Conservation (phyloP, 2,329 filamentous ascomycete species). For the Penicillium freii region DNA sequence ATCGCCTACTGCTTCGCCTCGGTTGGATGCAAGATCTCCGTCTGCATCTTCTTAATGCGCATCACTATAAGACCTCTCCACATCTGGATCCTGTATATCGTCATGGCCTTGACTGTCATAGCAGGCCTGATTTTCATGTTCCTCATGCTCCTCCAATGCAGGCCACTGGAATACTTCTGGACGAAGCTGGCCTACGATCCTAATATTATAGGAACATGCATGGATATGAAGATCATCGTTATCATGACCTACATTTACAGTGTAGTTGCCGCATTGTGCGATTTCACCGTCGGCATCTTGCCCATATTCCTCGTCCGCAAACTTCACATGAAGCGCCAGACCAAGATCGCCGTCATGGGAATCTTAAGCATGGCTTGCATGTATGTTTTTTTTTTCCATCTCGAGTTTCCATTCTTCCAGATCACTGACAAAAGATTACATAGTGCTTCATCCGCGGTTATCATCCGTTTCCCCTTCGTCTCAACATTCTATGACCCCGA, state of each 20-base stretch:
- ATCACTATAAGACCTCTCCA: constrained; percentile 50
- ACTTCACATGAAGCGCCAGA: constrained; percentile 54
- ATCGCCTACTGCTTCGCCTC: constrained; percentile 51
- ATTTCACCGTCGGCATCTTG: constrained; percentile 54
- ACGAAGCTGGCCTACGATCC: constrained; percentile 26
- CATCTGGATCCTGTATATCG: constrained; percentile 46
- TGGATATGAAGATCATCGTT: constrained; percentile 38
- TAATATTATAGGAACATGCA: constrained; percentile 41
- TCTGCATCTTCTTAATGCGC: constrained; percentile 54
- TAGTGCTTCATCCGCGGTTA: constrained; percentile 46
- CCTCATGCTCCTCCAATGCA: constrained; percentile 55
- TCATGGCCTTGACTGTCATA: constrained; percentile 46
- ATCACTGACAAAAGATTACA: neutral
- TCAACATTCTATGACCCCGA: constrained; percentile 39
- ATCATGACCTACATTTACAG: constrained; percentile 38
- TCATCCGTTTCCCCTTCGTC: constrained; percentile 47
- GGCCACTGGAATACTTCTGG: constrained; percentile 54
- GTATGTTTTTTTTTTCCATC: constrained; percentile 20
- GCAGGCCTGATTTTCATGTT: constrained; percentile 52
- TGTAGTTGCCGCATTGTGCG: constrained; percentile 39
- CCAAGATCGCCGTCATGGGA: constrained; percentile 53
- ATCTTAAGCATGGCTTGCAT: constrained; percentile 58
- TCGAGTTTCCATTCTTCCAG: constrained; percentile 12
- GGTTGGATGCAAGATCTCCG: constrained; percentile 50
- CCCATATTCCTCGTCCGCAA: constrained; percentile 56